Evolutionary conservation across 306 rosid species (phyloP).

Genomic region (Acacia confusa): DNA sequence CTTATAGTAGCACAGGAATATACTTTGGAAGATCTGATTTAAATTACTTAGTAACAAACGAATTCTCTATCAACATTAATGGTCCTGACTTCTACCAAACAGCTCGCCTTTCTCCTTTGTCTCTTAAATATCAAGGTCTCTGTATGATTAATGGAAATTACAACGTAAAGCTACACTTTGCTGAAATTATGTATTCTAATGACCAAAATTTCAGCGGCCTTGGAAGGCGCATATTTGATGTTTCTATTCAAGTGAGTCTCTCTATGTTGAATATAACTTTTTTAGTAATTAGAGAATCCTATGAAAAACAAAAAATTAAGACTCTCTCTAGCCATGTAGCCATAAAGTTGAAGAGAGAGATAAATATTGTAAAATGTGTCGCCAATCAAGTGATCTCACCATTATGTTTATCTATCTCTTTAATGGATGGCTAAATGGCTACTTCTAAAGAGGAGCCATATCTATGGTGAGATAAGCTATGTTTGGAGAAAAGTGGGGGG

Average conservation of each 20-base stretch:
- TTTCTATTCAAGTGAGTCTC: constrained; percentile 63
- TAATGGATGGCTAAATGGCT: no score
- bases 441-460: no score
- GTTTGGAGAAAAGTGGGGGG: no score
- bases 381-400: no score
- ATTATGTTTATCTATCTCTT: no score
- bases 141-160: constrained; percentile 67
- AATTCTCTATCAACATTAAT: not conserved
- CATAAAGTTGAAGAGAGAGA: no score
- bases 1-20: constrained; percentile 66
- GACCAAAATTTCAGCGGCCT: constrained; percentile 42
- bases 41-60: constrained; percentile 12
- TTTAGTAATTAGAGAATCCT: no score
- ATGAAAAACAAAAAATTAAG: no score
- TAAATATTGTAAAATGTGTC: no score
- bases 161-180: constrained; percentile 70
- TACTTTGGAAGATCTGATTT: not conserved
- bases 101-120: not conserved
- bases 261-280: no score
- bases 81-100: not conserved
- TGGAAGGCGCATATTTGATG: constrained; percentile 69
- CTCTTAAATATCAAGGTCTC: constrained; percentile 69
- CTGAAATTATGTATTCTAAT: constrained; percentile 58
- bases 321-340: no score
- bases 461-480: no score